These are phyloP conservation scores for Nakazawaea populi DNA, from an alignment of 805 yeast species.

Conservation along the genomic window DNA sequence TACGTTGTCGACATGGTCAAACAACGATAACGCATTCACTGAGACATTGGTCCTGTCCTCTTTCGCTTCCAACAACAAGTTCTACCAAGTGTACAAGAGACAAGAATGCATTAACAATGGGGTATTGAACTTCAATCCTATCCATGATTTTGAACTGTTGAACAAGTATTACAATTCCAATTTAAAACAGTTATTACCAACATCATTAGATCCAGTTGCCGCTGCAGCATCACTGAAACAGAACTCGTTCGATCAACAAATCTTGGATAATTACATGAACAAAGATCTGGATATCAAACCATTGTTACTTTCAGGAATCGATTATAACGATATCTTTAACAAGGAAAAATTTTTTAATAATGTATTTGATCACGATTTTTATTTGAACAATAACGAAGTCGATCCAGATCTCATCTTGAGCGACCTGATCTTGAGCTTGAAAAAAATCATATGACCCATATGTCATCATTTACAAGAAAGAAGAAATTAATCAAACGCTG, in stretches of 20 bases:
- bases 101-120: constrained; percentile 6
- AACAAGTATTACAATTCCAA: background rate
- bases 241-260: background rate
- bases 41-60: constrained; percentile 7
- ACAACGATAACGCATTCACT: background rate
- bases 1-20: background rate
- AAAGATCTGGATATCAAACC: constrained; percentile 6
- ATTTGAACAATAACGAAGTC: constrained; percentile 6
- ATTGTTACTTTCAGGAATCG: background rate
- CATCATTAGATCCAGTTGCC: background rate
- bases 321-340: constrained; percentile 6
- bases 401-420: constrained; percentile 9
- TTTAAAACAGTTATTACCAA: constrained; percentile 1
- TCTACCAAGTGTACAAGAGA: constrained; percentile 2
- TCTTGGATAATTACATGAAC: constrained; percentile 2
- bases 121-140: background rate
- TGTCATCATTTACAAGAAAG: too few relatives aligned
- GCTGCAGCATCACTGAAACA: too few relatives aligned
- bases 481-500: too few relatives aligned
- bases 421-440: constrained; percentile 1
- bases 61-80: constrained; percentile 3
- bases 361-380: constrained; percentile 6
- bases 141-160: constrained; percentile 1
- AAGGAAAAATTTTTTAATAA: constrained; percentile 9
- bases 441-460: background rate